These are phyloP conservation scores for Camellia lanceoleosa DNA, from an alignment of 148 eudicot genomes.

Conservation along the genomic window DNA sequence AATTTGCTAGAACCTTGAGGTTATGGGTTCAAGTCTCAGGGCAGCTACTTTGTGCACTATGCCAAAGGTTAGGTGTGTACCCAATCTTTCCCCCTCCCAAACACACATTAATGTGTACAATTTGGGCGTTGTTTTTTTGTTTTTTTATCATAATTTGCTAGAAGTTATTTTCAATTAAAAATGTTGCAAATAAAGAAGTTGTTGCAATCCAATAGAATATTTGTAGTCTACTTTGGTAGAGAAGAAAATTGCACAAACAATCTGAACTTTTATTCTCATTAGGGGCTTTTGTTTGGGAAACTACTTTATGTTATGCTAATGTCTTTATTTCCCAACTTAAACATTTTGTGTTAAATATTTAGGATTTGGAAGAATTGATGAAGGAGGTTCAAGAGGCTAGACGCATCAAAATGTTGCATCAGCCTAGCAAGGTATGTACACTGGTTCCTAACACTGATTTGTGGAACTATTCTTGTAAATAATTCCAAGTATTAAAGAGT, in stretches of 20 bases:
- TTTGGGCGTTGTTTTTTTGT: too few relatives aligned
- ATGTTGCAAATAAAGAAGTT: neutral
- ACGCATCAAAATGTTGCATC: conserved; percentile 98
- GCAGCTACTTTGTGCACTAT: too few relatives aligned
- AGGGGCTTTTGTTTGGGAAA: neutral
- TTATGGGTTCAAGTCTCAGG: too few relatives aligned
- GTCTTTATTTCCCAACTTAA: neutral
- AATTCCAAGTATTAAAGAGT: neutral
- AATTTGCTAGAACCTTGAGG: neutral
- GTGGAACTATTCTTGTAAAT: neutral
- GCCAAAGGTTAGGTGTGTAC: too few relatives aligned
- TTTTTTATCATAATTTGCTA: neutral
- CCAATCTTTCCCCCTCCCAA: too few relatives aligned
- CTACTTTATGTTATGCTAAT: neutral
- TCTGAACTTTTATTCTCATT: neutral
- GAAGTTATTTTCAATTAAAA: neutral
- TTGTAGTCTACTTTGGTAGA: neutral
- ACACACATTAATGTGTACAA: too few relatives aligned
- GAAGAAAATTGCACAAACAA: neutral
- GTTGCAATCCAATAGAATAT: neutral
- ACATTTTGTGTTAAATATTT: conserved; percentile 19
- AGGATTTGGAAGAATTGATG: conserved; percentile 91
- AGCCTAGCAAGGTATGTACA: conserved; percentile 81
- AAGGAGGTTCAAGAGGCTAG: conserved; percentile 99
- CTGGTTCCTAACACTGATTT: neutral